Evolutionary conservation across 2,329 filamentous ascomycete genomes (phyloP), one percentile per base, ranked within the genome.

Genomic region (Talaromyces sp.): DNA sequence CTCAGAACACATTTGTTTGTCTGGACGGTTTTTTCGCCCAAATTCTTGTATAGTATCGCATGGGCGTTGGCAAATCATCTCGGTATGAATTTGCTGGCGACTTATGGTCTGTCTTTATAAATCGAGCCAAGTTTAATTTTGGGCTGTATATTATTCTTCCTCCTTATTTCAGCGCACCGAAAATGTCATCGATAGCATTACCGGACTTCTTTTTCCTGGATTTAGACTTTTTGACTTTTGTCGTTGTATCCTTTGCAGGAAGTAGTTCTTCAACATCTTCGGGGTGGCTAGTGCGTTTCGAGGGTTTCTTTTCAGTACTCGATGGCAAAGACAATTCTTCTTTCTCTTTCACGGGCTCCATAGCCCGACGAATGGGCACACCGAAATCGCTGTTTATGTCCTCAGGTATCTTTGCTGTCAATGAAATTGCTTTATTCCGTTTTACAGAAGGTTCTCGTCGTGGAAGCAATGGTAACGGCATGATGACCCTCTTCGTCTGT

Each of bases 1-100:
- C 77, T 99, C 73, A 83, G 94, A 69, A 92, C 91, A 35, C 95
- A 99, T 82, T 77, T 99, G 65, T 99, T 99, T 75, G 93, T 99
- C 67, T 99, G 95, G 95, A 98, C 94, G 0, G 95, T 99, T 11
- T 99, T 99, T 77, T 96, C 92, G 68, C 95, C 95, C 0, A 99
- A 98, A 77, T 98, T 93, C 76, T 79, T 99, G 69, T 99, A 96
- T 76, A 91, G 88, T 68, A 90, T 95, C 83, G 92, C 90, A 14
- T 99, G 95, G 96, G 88, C 86, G 67, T 73, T 94, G 54, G 91
- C 87, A 8, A 92, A 93, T 80, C 94, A 99, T 84, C 75, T 93
- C 67, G 74, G 85, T 43, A 82, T 94, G 50, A 93, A 94, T 75
- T 71, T 93, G 39, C 81, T 85, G 5, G 88, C 87, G 0, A 88